Base-by-base conservation (phyloP, 805 yeast species). In the Huiozyma naganishii region DNA sequence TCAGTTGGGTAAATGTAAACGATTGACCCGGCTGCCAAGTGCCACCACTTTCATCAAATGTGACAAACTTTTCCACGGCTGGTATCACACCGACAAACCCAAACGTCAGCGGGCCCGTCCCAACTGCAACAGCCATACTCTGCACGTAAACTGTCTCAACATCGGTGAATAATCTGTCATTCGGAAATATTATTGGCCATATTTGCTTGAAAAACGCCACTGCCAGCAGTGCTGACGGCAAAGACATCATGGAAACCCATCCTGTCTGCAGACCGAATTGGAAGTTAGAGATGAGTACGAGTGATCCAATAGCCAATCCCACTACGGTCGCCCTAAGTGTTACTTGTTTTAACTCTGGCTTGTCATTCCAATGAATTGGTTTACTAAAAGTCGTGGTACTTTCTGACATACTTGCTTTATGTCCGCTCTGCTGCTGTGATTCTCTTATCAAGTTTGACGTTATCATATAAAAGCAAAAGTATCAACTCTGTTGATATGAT, bases 181-280 rank as follows among this genome's bases (percentile, higher is more conserved):
- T 43, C 5, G 59, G 60, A 23, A 42, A 52, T 4, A 60, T 7
- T 3, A 47, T 4, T 1, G 67, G 67, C 59, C 63, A 57, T 2
- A 81, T 53, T 4, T 77, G 65, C 52, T 80, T 85, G 68, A 89
- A 90, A 13, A 83, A 67, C 0, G 96, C 83, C 60, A 79, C 89
- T 0, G 95, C 96, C 27, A 90, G 64, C 42, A 90, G 64, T 0
- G 97, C 96, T 5, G 95, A 82, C 0, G 98, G 97, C 43, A 90
- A 68, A 23, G 95, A 84, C 98, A 90, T 92, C 98, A 90, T 90
- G 8, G 96, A 87, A 6, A 92, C 96, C 98, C 98, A 90, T 1
- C 98, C 98, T 0, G 97, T 90, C 59, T 90, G 98, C 17, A 90
- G 68, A 1, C 97, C 98, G 60, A 90, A 90, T 59, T 90, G 97